These are phyloP conservation scores for Radiomyces spectabilis DNA, from an alignment of 192 early-diverging fungal species.

Conservation along the genomic window DNA sequence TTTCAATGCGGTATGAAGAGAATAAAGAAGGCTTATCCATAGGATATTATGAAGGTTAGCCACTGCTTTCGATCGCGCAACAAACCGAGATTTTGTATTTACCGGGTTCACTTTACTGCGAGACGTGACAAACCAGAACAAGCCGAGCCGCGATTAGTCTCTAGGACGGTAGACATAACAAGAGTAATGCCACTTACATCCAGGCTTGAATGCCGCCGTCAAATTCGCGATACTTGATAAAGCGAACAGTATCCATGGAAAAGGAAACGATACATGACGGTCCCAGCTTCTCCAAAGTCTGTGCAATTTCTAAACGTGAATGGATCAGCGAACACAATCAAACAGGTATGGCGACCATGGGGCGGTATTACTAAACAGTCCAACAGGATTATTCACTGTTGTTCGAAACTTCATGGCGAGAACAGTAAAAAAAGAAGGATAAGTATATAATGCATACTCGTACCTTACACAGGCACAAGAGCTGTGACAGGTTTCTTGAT, in stretches of 20 bases:
- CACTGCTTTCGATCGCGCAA: no score
- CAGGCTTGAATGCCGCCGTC: conserved; percentile 66
- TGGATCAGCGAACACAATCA: no score
- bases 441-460: no score
- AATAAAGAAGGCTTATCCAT: conserved; percentile 64
- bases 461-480: no score
- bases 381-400: neutral
- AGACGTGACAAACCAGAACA: neutral
- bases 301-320: conserved; percentile 42
- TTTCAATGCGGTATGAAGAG: conserved; percentile 60
- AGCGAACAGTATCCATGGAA: conserved; percentile 49
- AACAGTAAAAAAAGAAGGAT: neutral
- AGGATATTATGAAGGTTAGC: no score
- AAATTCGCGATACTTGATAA: conserved; percentile 55
- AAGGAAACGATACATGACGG: conserved; percentile 61
- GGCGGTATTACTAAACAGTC: neutral
- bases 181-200: conserved; percentile 36
- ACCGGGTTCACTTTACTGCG: neutral
- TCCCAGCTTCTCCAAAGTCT: conserved; percentile 64
- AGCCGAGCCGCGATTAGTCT: neutral
- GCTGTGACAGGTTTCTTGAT: no score
- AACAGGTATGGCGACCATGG: no score
- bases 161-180: neutral
- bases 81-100: no score
- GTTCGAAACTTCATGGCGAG: neutral